Base-by-base conservation (phyloP, 441 rosid species). In the Syzygium syzygioides region DNA sequence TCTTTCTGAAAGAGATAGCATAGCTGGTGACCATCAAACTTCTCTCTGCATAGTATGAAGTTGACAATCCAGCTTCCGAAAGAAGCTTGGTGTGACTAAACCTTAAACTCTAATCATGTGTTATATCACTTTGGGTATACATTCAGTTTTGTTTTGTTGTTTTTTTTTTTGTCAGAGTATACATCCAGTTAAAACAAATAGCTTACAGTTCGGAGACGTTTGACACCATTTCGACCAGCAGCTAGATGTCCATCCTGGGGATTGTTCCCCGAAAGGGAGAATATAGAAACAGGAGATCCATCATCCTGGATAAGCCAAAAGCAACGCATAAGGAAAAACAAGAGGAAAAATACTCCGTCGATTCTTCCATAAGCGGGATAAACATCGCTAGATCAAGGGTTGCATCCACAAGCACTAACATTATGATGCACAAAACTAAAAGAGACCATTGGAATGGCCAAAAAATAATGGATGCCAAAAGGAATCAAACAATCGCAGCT, bases 121-220 rank as follows among this genome's bases (percentile, higher is more conserved):
- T 86, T 86, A 71, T 71, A 23, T 37, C 50, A 71, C 71, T 87
- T 87, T 87, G 55, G 62, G 62, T 34, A 23, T 64, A 48, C 28
- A 30, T 64, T 13, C 13, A 59, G 18, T 28, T 28, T 54, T 85
- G 28, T 52, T 26, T 30, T 41, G 45, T 41, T 41, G 41, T 32
- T 62, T 23, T 59, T 41, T 52, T 60, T 88, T 11, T 30, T 14
- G 54, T 83, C 12, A 28, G 57, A 28, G 28, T 5, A 85, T 50
- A 88, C 28, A 52, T 86, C 55, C 87, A 84, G 55, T 66, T 55
- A 56, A 53, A 56, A 86, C 17, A 25, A 30, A 62, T 79, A 92
- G 87, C 95, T 92, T 94, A 98, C 99, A n/a, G 99, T 98, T 64
- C 99, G 99, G 86, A 98, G 99, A 85, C 99, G 99, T 93, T 96